Evolutionary conservation across 306 rosid genomes (phyloP).

Genomic region (Vicia villosa): DNA sequence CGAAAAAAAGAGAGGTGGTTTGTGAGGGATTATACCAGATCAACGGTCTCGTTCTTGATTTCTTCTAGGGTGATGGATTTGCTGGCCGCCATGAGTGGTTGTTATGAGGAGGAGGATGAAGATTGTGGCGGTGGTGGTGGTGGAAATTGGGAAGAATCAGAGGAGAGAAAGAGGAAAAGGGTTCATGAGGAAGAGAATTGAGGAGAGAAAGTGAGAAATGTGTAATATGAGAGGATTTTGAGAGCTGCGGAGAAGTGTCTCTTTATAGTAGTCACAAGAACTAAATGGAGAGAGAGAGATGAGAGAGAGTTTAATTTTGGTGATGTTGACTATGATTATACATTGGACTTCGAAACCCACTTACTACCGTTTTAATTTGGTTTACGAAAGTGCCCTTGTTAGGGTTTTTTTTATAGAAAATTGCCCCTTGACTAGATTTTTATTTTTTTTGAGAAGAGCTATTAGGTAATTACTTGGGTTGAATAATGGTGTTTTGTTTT

Average conservation of each 20-base stretch:
- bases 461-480: background rate
- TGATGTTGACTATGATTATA: background rate
- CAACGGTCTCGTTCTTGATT: slow-evolving; percentile 92
- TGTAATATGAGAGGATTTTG: background rate
- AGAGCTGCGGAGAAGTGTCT: background rate
- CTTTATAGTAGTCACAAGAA: background rate
- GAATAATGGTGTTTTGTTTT: background rate
- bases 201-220: background rate
- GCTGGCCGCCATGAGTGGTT: slow-evolving; percentile 53
- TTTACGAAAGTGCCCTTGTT: too few relatives aligned
- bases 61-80: slow-evolving; percentile 62
- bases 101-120: too few relatives aligned
- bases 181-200: slow-evolving; percentile 11
- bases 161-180: background rate
- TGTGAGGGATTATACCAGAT: slow-evolving; percentile 61
- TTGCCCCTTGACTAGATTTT: background rate
- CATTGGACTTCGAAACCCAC: background rate
- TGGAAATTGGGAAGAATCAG: background rate
- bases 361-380: too few relatives aligned
- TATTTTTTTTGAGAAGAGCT: too few relatives aligned
- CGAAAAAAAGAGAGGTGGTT: background rate
- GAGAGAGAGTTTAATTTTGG: background rate
- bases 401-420: background rate
- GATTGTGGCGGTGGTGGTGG: too few relatives aligned
- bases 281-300: background rate